Conservation (phyloP, 768 basidiomycete species). For the Polyporus arcularius region DNA sequence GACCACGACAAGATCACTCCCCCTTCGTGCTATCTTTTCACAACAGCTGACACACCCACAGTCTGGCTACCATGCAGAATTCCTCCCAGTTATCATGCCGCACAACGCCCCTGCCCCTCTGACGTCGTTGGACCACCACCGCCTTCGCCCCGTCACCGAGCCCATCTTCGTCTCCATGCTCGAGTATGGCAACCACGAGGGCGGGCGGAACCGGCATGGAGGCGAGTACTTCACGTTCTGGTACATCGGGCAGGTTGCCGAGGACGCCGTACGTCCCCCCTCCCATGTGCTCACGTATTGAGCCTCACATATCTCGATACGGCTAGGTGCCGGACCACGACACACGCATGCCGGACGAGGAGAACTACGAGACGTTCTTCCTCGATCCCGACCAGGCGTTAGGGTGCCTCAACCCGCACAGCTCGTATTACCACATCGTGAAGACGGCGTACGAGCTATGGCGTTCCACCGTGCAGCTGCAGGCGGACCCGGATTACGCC, state of each 20-base stretch:
- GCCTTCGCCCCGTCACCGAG: conserved; percentile 35
- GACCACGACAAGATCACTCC: too few relatives aligned
- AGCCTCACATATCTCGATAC: not conserved
- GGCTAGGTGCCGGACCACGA: conserved; percentile 45
- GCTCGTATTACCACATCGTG: conserved; percentile 35
- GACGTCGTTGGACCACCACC: not conserved
- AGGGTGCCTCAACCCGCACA: conserved; percentile 23
- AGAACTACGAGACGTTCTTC: conserved; percentile 46
- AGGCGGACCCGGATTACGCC: not conserved
- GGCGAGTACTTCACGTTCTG: conserved; percentile 58
- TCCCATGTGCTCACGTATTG: too few relatives aligned
- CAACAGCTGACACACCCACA: conserved; percentile 21
- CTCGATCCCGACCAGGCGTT: conserved; percentile 47
- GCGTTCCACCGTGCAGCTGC: conserved; percentile 9
- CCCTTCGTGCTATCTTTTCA: not conserved
- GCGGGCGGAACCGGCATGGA: conserved; percentile 22
- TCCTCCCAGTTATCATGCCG: conserved; percentile 47
- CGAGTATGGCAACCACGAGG: conserved; percentile 28
- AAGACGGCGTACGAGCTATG: conserved; percentile 42
- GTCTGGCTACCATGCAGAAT: conserved; percentile 52
- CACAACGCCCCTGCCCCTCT: conserved; percentile 45
- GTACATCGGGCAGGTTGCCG: conserved; percentile 55
- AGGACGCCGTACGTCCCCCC: conserved; percentile 48
- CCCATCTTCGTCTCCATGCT: conserved; percentile 44
- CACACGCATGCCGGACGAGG: conserved; percentile 62